These are phyloP conservation scores for Aspergillus cavernicola DNA, from an alignment of 495 filamentous ascomycete species.

Conservation along the genomic window DNA sequence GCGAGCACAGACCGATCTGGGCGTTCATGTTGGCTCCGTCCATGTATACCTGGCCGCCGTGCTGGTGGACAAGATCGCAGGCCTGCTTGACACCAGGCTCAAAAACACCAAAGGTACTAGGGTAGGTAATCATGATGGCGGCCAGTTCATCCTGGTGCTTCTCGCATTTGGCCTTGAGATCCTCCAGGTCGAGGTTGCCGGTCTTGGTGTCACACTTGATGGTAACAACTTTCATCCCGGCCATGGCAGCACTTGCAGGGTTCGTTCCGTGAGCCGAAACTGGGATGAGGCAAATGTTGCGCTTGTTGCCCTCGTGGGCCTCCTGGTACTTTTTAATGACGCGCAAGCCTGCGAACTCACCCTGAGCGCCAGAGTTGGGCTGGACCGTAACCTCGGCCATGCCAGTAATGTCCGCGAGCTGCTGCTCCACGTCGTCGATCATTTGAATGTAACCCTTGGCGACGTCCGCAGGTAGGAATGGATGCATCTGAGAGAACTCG, in stretches of 20 bases:
- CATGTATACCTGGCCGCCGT: conserved; percentile 98
- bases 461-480: conserved; percentile 63
- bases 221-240: conserved; percentile 92
- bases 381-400: conserved; percentile 90
- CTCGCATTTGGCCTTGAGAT: conserved; percentile 83
- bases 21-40: conserved; percentile 99
- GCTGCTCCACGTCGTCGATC: conserved; percentile 66
- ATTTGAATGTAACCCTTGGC: conserved; percentile 67
- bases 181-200: conserved; percentile 85
- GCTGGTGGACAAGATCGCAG: conserved; percentile 77
- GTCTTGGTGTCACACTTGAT: conserved; percentile 87
- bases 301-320: conserved; percentile 57
- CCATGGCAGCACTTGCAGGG: conserved; percentile 95
- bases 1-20: conserved; percentile 94
- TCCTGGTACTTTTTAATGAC: conserved; percentile 87
- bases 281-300: conserved; percentile 94
- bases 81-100: conserved; percentile 87
- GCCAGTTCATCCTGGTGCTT: conserved; percentile 82
- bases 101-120: conserved; percentile 94
- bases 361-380: conserved; percentile 96
- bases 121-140: conserved; percentile 98
- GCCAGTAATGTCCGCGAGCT: conserved; percentile 83
- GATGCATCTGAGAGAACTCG: conserved; percentile 84
- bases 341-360: conserved; percentile 92
- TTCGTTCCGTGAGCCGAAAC: conserved; percentile 98